A percentile compares a stretch with the other conserved stretches of the same genome.
These are phyloP conservation scores for Colletotrichum sp. DNA, from an alignment of 2,329 filamentous ascomycete genomes.

Conservation along the genomic window DNA sequence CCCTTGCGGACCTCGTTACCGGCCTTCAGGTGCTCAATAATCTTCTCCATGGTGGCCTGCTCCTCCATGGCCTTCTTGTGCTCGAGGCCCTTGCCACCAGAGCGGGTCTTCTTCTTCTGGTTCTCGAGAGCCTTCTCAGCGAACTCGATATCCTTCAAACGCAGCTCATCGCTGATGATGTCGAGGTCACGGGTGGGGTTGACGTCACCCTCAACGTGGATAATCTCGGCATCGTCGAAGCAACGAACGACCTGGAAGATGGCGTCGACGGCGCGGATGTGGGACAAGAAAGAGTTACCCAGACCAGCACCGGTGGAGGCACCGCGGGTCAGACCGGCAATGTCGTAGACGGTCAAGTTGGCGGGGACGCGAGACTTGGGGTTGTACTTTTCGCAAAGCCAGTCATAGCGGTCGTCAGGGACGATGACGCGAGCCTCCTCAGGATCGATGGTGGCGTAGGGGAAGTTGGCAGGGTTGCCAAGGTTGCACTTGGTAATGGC, in stretches of 20 bases:
- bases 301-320: conserved; percentile 97
- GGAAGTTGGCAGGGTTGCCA: conserved; percentile 99
- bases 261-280: conserved; percentile 97
- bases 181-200: conserved; percentile 92
- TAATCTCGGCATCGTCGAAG: conserved; percentile 99
- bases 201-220: conserved; percentile 98
- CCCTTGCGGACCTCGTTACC: conserved; percentile 95
- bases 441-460: conserved; percentile 98
- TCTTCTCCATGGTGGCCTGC: conserved; percentile 90
- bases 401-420: conserved; percentile 94
- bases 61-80: conserved; percentile 98
- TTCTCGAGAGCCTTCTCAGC: conserved; percentile 93
- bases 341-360: conserved; percentile 98
- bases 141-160: conserved; percentile 99
- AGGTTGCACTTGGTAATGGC: conserved; percentile 97
- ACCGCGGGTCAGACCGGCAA: conserved; percentile 93
- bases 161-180: conserved; percentile 96
- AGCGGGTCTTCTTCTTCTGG: conserved; percentile 90
- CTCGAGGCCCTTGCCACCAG: conserved; percentile 94
- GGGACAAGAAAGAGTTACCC: conserved; percentile 96
- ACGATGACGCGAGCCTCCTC: conserved; percentile 98
- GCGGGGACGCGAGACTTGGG: conserved; percentile 97
- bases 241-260: conserved; percentile 97
- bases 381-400: conserved; percentile 95
- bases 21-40: conserved; percentile 80